phyloP scores from a whole-genome alignment of 345 rosid genomes.

The Kandelia obovata region DNA sequence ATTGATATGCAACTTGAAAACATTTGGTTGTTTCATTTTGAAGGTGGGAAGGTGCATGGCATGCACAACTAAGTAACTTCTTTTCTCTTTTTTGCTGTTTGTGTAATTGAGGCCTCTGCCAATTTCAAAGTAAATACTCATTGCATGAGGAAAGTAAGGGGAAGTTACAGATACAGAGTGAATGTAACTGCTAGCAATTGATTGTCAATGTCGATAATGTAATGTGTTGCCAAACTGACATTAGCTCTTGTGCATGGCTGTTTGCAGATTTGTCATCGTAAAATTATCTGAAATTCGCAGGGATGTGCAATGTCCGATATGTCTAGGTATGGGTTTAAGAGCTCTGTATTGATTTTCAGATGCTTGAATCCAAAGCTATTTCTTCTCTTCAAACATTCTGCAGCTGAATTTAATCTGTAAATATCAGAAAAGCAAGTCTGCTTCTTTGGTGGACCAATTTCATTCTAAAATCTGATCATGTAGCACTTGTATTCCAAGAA shows the following conservation, averaged over 20 bases:
- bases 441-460: no score
- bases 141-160: background rate
- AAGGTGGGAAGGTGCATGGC: background rate
- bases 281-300: slow-evolving; percentile 59
- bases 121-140: background rate
- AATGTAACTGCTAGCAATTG: background rate
- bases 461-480: background rate
- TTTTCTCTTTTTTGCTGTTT: background rate
- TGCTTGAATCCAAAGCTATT: background rate
- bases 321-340: slow-evolving; percentile 47
- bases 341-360: slow-evolving; percentile 9
- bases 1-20: no score
- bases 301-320: slow-evolving; percentile 79
- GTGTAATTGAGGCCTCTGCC: background rate
- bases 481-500: background rate
- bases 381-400: slow-evolving; percentile 5
- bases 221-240: background rate
- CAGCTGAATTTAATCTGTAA: background rate
- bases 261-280: slow-evolving; percentile 44
- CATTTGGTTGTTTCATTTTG: background rate
- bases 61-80: background rate
- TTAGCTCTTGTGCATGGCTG: slow-evolving; percentile 1
- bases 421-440: no score
- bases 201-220: slow-evolving; percentile 3
- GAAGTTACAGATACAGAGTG: background rate